Percentiles rank a stretch among this genome's conserved stretches.
phyloP scores from a whole-genome alignment of 345 rosid species.

The Atalantia buxifolia region DNA sequence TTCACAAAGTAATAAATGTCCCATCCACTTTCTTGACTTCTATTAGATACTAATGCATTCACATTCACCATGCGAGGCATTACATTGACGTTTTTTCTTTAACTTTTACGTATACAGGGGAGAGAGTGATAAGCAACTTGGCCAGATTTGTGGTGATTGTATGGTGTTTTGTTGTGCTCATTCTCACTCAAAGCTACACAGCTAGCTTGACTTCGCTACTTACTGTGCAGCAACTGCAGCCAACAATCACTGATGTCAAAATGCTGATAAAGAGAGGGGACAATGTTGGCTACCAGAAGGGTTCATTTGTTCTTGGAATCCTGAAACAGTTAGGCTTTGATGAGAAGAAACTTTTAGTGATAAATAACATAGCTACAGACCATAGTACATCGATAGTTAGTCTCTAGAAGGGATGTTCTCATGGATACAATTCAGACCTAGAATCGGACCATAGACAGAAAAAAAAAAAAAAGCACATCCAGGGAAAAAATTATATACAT shows the following conservation, averaged over 20 bases:
- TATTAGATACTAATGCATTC: too few species aligned
- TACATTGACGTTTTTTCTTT: background rate
- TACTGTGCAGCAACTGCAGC: slow-evolving; percentile 50
- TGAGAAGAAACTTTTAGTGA: slow-evolving; percentile 2
- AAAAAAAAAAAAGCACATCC: background rate
- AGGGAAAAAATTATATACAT: background rate
- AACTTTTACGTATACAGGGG: slow-evolving; percentile 34
- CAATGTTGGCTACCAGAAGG: slow-evolving; percentile 35
- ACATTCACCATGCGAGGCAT: too few species aligned
- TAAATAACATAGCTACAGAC: too few species aligned
- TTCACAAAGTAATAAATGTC: slow-evolving; percentile 28
- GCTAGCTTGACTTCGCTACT: slow-evolving; percentile 64
- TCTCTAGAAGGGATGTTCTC: too few species aligned
- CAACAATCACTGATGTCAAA: slow-evolving; percentile 35
- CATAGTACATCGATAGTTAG: too few species aligned
- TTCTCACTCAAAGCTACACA: slow-evolving; percentile 67
- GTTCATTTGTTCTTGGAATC: slow-evolving; percentile 37
- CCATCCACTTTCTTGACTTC: too few species aligned
- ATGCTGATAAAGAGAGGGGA: slow-evolving; percentile 38
- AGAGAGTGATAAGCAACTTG: slow-evolving; percentile 51
- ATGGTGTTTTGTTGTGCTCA: slow-evolving; percentile 74
- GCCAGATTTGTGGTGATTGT: slow-evolving; percentile 43
- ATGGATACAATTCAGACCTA: too few species aligned
- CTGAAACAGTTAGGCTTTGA: slow-evolving; percentile 23
- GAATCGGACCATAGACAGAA: too few species aligned